Base-by-base conservation (phyloP, 179 eudicot species). In the Carnegiea gigantea region DNA sequence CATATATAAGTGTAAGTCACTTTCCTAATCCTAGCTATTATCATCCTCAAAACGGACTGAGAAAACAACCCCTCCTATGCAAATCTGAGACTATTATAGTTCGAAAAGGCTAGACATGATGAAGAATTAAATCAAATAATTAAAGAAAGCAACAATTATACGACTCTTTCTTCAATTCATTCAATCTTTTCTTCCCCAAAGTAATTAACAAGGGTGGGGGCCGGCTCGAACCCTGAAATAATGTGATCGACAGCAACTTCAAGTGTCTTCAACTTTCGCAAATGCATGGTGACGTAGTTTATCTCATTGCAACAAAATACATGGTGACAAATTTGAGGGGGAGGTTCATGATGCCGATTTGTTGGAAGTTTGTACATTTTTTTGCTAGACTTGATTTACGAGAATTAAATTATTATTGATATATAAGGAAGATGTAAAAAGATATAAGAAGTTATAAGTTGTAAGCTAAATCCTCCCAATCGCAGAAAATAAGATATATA, bases 1-100 rank as follows among this genome's bases (percentile, higher is more conserved):
- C 20, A 67, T 18, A 67, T 18, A 67, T 67, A 28, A 26, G 72
- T 67, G 72, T 28, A 67, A 67, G 72, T 67, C 72, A 28, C 72
- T 67, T 67, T 67, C 72, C 13, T 62, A 23, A 7, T 67, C 72
- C 13, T 62, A 23, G 44, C 21, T 9, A 57, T n/a, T 23, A n/a
- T 62, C 30, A 62, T 62, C 68, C 44, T 9, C 18, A 62, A 62
- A 62, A 62, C 28, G 23, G 7, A 4, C 8, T 33, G 36, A 26
- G 44, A 70, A 70, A 70, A 36, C 44, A 70, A 70, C 73, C 4
- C 21, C 10, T 30, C 73, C 43, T 26, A 26, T 13, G 33, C 7
- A 12, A 51, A 24, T 30, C 28, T 68, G 73, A 68, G 73, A 68
- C 21, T 68, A 26, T 1, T 3, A 23, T 10, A 36, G 11, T 15